phyloP scores from a whole-genome alignment of 257 asterid species.

The Nicotiana tomentosiformis region DNA sequence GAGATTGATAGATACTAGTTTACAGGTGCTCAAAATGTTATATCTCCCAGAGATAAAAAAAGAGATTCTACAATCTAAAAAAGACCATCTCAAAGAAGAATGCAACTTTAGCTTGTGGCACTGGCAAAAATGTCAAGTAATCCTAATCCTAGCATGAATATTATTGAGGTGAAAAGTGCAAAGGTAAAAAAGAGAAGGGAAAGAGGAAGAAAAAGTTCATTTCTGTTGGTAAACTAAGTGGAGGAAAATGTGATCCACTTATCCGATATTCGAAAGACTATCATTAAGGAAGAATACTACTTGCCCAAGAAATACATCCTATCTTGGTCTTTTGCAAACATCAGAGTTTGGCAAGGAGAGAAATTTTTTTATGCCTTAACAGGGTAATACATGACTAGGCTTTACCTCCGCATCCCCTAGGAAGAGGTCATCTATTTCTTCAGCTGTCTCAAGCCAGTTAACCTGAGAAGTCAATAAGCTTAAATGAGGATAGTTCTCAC shows the following conservation, averaged over 20 bases:
- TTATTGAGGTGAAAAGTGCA: background rate
- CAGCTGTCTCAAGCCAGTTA: slow-evolving; percentile 77
- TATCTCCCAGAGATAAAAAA: background rate
- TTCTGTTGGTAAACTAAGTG: background rate
- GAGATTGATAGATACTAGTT: background rate
- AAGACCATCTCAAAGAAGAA: background rate
- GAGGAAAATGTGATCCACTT: background rate
- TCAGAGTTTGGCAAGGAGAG: background rate
- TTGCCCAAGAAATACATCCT: background rate
- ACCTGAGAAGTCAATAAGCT: slow-evolving; percentile 27
- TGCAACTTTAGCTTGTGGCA: background rate
- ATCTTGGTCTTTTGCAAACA: background rate
- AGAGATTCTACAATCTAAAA: background rate
- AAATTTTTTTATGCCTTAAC: background rate
- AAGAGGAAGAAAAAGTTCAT: background rate
- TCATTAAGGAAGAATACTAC: background rate
- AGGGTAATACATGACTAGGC: background rate
- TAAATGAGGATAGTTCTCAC: background rate
- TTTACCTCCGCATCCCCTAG: slow-evolving; percentile 85
- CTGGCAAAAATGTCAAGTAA: background rate
- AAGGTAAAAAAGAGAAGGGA: background rate
- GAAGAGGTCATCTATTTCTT: slow-evolving; percentile 72
- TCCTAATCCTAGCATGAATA: background rate
- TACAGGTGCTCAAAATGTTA: background rate
- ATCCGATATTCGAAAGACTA: background rate